phyloP scores from a whole-genome alignment of 148 eudicot genomes.

The Gaultheria prostrata region DNA sequence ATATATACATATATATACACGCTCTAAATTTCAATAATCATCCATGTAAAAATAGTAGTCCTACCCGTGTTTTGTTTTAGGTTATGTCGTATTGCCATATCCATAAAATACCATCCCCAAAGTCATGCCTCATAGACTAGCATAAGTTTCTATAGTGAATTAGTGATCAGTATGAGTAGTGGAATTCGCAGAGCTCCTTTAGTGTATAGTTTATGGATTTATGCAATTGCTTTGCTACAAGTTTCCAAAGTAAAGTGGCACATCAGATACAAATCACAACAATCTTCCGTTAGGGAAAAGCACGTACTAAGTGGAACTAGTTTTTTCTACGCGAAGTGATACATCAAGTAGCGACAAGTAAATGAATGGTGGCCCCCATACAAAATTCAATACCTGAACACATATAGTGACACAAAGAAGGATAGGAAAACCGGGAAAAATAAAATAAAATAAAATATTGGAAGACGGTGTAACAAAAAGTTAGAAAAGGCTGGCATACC shows the following conservation, averaged over 20 bases:
- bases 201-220: background rate
- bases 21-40: no score
- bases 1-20: no score
- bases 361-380: background rate
- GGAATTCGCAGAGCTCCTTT: background rate
- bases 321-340: background rate
- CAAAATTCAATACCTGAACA: background rate
- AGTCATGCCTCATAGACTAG: no score
- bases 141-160: background rate
- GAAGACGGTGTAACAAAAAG: background rate
- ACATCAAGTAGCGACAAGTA: background rate
- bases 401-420: background rate
- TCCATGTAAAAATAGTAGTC: no score
- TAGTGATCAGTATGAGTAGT: background rate
- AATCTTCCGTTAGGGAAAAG: background rate
- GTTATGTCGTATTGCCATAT: no score
- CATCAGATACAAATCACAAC: background rate
- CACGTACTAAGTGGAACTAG: background rate
- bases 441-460: background rate
- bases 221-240: background rate
- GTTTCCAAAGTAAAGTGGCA: background rate
- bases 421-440: background rate
- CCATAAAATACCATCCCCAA: no score
- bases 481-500: constrained; percentile 40
- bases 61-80: no score